Percentiles rank a stretch among this genome's conserved stretches.
phyloP scores from a whole-genome alignment of 2,329 filamentous ascomycete species.

The Leptodontidium sp. region DNA sequence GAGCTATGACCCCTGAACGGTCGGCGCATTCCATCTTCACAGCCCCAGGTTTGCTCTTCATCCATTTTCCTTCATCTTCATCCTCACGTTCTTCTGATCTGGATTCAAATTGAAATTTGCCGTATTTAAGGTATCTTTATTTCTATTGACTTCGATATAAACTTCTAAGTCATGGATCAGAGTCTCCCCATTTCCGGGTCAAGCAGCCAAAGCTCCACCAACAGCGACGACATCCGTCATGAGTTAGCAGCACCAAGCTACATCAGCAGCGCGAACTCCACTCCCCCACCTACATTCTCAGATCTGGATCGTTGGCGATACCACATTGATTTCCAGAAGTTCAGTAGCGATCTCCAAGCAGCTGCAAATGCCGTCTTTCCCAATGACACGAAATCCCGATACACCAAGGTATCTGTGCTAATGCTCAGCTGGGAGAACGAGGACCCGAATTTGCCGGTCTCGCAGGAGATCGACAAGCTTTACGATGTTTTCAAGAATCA shows the following conservation, averaged over 20 bases:
- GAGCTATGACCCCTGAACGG: neutral
- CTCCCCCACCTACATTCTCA: constrained; percentile 23
- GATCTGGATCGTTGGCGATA: constrained; percentile 29
- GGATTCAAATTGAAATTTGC: too few species aligned
- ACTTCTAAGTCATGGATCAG: neutral
- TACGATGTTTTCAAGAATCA: constrained; percentile 62
- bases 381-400: constrained; percentile 62
- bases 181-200: neutral
- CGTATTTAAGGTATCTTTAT: too few species aligned
- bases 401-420: constrained; percentile 63
- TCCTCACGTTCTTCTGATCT: neutral
- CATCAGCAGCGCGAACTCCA: constrained; percentile 24
- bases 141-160: neutral
- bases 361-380: constrained; percentile 69
- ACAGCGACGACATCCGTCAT: constrained; percentile 10
- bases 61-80: neutral
- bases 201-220: constrained; percentile 4
- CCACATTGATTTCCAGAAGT: constrained; percentile 31
- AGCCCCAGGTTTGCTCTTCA: neutral
- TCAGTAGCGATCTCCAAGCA: constrained; percentile 60
- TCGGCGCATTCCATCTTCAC: neutral
- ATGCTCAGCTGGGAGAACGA: constrained; percentile 68
- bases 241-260: constrained; percentile 12
- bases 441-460: constrained; percentile 49
- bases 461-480: constrained; percentile 59